Conservation (phyloP, 371 early-diverging fungal genomes). For the Nematocida displodere region DNA sequence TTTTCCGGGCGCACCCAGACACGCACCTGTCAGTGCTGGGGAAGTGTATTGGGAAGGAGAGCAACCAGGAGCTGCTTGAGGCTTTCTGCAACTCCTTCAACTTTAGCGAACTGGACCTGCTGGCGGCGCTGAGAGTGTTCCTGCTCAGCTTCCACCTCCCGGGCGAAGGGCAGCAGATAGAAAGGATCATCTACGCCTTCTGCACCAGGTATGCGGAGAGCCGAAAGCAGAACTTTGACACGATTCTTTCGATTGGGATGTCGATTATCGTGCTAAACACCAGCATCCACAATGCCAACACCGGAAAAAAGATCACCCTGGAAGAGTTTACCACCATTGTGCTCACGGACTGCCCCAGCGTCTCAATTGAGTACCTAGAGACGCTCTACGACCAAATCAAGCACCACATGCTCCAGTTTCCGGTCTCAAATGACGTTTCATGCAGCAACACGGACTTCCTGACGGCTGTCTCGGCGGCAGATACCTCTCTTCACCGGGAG, state of each 20-base stretch:
- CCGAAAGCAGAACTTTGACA: conserved; percentile 33
- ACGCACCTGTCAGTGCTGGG: conserved; percentile 67
- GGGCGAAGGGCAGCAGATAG: conserved; percentile 85
- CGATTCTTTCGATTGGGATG: conserved; percentile 21
- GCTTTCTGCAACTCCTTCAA: conserved; percentile 75
- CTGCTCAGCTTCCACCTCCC: conserved; percentile 78
- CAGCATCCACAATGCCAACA: conserved; percentile 81
- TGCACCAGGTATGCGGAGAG: conserved; percentile 71
- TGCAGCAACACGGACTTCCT: conserved; percentile 9
- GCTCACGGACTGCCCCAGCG: conserved; percentile 1
- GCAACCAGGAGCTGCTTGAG: conserved; percentile 70
- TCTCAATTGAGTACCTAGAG: conserved; percentile 46
- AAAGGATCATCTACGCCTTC: conserved; percentile 78
- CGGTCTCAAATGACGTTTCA: conserved; percentile 44
- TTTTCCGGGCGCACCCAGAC: conserved; percentile 10
- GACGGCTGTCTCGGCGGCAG: conserved; percentile 4
- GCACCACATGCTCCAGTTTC: conserved; percentile 54
- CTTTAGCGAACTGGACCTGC: conserved; percentile 73
- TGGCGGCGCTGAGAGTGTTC: conserved; percentile 75
- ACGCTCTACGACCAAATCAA: conserved; percentile 55
- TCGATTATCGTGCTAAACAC: conserved; percentile 84
- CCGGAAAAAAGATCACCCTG: conserved; percentile 76
- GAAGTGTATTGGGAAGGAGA: conserved; percentile 72
- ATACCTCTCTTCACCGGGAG: not conserved
- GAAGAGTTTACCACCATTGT: conserved; percentile 71